Percentiles rank a stretch among this genome's conserved stretches.
These are phyloP conservation scores for Trypanosomatidae sp. DNA, from an alignment of 208 protist species.

Conservation along the genomic window DNA sequence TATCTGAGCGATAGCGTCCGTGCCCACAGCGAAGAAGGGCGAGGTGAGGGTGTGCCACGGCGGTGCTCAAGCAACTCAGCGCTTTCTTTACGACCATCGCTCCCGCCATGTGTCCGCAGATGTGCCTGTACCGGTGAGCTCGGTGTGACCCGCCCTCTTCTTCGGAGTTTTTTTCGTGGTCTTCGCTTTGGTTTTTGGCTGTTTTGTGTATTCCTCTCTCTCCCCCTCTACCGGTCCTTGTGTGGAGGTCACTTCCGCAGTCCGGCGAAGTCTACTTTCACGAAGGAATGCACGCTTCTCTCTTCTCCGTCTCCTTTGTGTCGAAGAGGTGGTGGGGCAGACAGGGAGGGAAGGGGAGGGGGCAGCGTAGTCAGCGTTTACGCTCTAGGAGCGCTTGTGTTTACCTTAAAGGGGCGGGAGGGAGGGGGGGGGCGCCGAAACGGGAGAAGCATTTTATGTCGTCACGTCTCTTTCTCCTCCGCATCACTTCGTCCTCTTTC, in stretches of 20 bases:
- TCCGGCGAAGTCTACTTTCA: not conserved
- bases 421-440: not conserved
- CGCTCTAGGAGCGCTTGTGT: not conserved
- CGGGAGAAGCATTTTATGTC: not conserved
- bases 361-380: not conserved
- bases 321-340: not conserved
- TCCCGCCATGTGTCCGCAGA: not conserved
- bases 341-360: not conserved
- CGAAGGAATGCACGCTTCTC: not conserved
- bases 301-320: not conserved
- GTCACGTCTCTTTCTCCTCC: not conserved
- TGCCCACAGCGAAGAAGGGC: not conserved
- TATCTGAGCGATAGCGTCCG: constrained; percentile 1
- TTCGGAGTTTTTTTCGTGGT: not conserved
- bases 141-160: not conserved
- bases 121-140: not conserved
- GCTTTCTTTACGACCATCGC: not conserved
- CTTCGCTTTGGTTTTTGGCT: not conserved
- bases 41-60: not conserved
- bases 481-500: not conserved
- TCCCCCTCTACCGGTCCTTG: not conserved
- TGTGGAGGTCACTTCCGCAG: not conserved
- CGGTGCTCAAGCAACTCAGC: not conserved
- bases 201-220: not conserved
- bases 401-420: not conserved